Base-by-base conservation (phyloP, 75 land plant genomes). In the Sequoiadendron giganteum region DNA sequence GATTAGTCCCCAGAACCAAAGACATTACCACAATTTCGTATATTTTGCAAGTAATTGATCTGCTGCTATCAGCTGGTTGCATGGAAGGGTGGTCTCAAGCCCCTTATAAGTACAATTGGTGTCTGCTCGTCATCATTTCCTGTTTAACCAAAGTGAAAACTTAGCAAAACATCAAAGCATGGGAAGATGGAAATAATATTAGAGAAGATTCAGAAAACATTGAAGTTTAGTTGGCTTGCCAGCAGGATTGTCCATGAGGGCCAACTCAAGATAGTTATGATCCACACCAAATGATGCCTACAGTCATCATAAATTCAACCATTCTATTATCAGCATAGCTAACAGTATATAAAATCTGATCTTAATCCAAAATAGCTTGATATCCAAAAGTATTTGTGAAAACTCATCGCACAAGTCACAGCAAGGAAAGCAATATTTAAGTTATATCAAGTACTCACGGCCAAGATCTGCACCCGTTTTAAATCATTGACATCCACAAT, bases 41-140 rank as follows among this genome's bases (percentile, higher is more conserved):
- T 25, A 2, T 28, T 39, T 79, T 45, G 19, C n/a, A 25, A n/a
- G 13, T 45, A 82, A 82, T 28, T 25, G 14, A 82, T 45, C 84
- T 82, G 84, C 45, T 42, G 84, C 28, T 82, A 82, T 43, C 48
- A 43, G 25, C 32, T 43, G n/a, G 84, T 19, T 79, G 45, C 16
- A 79, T 79, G 8, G 25, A 40, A 39, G 21, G 49, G 52, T 28
- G 49, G 0, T 43, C 49, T 48, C 84, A 82, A 47, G n/a, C 52
- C 84, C 47, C 84, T 82, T 48, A 92, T 84, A 77, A 92, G 79
- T 68, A 92, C 93, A 86, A 92, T 68, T 18, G 93, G 93, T 87
- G 93, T 92, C 87, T 92, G 93, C 86, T 92, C 92, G 87, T 92
- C 93, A 39, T 88, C 88, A 91, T 92, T 92, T 86, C 93, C 93